Conservation (phyloP, 106 monocot species). For the Platanthera guangdongensis region DNA sequence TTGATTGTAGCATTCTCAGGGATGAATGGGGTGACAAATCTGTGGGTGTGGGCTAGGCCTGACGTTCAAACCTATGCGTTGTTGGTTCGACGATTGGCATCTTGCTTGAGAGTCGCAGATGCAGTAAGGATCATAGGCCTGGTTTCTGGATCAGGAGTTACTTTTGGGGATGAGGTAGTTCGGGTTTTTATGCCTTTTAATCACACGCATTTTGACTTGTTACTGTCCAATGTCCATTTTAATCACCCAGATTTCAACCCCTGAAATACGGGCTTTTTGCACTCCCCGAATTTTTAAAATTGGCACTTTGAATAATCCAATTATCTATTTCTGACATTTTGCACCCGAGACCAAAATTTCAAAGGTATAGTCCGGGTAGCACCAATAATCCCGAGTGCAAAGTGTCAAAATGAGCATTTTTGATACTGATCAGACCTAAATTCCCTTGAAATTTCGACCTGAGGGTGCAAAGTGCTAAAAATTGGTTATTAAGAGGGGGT, state of each 20-base stretch:
- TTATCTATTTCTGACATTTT: too few relatives aligned
- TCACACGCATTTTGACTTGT: not conserved
- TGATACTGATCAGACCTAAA: too few relatives aligned
- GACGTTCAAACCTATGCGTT: slow-evolving; percentile 52
- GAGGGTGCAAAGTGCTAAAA: too few relatives aligned
- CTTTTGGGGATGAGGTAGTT: slow-evolving; percentile 56
- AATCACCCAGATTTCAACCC: not conserved
- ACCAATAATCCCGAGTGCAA: too few relatives aligned
- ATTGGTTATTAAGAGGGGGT: too few relatives aligned
- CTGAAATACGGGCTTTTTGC: too few relatives aligned
- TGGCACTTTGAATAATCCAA: too few relatives aligned
- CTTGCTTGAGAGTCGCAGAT: slow-evolving; percentile 66
- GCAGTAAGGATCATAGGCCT: slow-evolving; percentile 51
- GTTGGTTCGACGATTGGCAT: slow-evolving; percentile 57
- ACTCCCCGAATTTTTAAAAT: too few relatives aligned
- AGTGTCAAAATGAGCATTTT: too few relatives aligned
- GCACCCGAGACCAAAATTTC: too few relatives aligned
- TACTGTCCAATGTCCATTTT: not conserved
- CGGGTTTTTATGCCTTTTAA: not conserved
- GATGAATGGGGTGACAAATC: slow-evolving; percentile 14
- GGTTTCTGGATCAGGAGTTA: slow-evolving; percentile 54
- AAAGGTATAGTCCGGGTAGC: too few relatives aligned
- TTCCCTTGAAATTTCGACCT: too few relatives aligned
- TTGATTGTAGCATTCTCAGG: slow-evolving; percentile 24
- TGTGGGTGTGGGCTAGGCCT: slow-evolving; percentile 68